phyloP scores from a whole-genome alignment of 352 stramenopile species.

The Phytophthora tubulina region DNA sequence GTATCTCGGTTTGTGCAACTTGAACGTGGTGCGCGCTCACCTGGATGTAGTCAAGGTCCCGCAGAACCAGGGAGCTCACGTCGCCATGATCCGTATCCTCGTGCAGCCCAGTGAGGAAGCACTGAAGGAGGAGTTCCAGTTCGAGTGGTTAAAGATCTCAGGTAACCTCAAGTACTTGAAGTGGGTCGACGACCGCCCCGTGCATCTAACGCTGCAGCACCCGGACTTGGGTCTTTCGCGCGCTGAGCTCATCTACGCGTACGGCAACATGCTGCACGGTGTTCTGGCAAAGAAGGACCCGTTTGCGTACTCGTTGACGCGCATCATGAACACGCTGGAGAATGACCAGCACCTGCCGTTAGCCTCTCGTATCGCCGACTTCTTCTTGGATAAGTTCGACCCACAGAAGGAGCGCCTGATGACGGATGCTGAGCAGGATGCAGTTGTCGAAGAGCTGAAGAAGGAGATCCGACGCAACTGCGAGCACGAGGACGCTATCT shows the following conservation, averaged over 20 bases:
- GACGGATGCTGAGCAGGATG: slow-evolving; percentile 56
- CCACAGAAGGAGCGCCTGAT: slow-evolving; percentile 52
- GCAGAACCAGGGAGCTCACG: slow-evolving; percentile 60
- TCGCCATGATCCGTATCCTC: slow-evolving; percentile 87
- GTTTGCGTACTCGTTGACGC: slow-evolving; percentile 94
- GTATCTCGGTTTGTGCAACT: slow-evolving; percentile 93
- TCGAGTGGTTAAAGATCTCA: slow-evolving; percentile 86
- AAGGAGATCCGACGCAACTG: slow-evolving; percentile 79
- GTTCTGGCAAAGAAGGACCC: slow-evolving; percentile 95
- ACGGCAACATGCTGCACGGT: slow-evolving; percentile 96
- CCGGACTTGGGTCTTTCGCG: slow-evolving; percentile 93
- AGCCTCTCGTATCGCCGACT: slow-evolving; percentile 93
- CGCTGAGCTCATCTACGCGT: slow-evolving; percentile 96
- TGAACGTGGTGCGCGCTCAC: slow-evolving; percentile 96
- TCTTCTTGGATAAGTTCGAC: slow-evolving; percentile 94
- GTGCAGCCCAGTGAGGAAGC: slow-evolving; percentile 75
- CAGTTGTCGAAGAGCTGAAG: slow-evolving; percentile 64
- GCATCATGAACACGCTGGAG: slow-evolving; percentile 94
- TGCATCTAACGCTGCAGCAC: slow-evolving; percentile 82
- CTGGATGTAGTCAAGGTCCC: slow-evolving; percentile 95
- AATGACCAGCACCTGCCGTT: slow-evolving; percentile 91
- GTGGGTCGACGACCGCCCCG: slow-evolving; percentile 85
- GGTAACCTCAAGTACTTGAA: slow-evolving; percentile 92
- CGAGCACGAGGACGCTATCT: slow-evolving; percentile 77
- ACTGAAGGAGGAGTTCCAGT: slow-evolving; percentile 55